Conservation (phyloP, 257 asterid genomes). For the Solanum dulcamara region DNA sequence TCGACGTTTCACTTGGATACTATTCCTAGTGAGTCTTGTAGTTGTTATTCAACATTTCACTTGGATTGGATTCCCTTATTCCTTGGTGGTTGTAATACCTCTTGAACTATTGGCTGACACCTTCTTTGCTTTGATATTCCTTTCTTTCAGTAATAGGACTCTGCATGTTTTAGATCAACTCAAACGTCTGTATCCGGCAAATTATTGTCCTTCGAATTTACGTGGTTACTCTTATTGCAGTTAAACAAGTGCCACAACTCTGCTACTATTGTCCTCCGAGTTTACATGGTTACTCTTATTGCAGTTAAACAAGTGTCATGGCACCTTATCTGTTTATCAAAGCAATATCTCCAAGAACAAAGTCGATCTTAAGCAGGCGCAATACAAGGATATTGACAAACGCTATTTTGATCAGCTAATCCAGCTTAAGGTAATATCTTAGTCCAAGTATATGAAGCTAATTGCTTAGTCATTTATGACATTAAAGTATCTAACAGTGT, state of each 20-base stretch:
- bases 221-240: conserved; percentile 27
- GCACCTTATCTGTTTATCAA: conserved; percentile 74
- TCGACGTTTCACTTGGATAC: neutral
- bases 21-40: neutral
- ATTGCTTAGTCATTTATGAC: neutral
- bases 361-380: conserved; percentile 81
- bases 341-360: conserved; percentile 67
- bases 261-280: neutral
- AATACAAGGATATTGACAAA: conserved; percentile 91
- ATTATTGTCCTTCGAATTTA: neutral
- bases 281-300: conserved; percentile 1
- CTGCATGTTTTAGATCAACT: neutral
- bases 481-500: neutral
- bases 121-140: neutral
- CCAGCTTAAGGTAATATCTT: conserved; percentile 72
- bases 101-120: neutral
- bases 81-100: neutral
- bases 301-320: conserved; percentile 72
- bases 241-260: conserved; percentile 62
- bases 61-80: neutral
- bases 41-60: neutral
- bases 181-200: neutral
- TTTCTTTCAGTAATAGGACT: neutral
- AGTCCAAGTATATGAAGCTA: neutral
- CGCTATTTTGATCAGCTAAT: conserved; percentile 92